Percentiles rank a stretch among this genome's conserved stretches.
These are phyloP conservation scores for Butyriboletus loyo DNA, from an alignment of 768 basidiomycete species.

Conservation along the genomic window DNA sequence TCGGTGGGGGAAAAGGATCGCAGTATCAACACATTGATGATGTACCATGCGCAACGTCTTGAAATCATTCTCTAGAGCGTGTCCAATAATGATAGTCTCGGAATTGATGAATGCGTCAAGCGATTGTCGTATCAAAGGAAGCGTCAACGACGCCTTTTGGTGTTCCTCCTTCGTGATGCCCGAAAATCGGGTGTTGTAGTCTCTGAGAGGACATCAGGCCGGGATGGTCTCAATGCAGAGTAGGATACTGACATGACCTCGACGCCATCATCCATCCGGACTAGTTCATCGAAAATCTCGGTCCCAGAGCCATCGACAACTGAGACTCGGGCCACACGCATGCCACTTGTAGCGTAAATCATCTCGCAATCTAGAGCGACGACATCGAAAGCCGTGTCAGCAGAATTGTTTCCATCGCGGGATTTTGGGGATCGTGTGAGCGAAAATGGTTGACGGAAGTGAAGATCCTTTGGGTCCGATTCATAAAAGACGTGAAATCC, in stretches of 20 bases:
- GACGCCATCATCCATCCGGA: constrained; percentile 78
- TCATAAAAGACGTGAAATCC: constrained; percentile 95
- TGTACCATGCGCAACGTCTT: constrained; percentile 89
- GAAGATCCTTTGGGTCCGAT: constrained; percentile 57
- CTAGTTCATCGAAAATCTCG: constrained; percentile 77
- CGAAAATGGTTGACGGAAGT: constrained; percentile 75
- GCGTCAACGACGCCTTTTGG: constrained; percentile 61
- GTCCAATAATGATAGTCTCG: constrained; percentile 85
- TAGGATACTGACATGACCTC: constrained; percentile 60
- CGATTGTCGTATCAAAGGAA: constrained; percentile 62
- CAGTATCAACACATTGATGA: constrained; percentile 82
- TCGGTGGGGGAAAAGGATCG: constrained; percentile 80
- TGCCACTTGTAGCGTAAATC: constrained; percentile 91
- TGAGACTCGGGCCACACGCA: constrained; percentile 87
- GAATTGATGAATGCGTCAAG: constrained; percentile 71
- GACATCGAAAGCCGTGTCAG: constrained; percentile 58
- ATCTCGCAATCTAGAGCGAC: constrained; percentile 96
- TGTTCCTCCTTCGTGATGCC: constrained; percentile 64
- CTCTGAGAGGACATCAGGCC: constrained; percentile 44
- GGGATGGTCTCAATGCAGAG: background rate
- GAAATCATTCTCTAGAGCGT: constrained; percentile 92
- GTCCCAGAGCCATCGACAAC: constrained; percentile 76
- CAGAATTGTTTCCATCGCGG: background rate
- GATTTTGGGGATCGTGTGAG: constrained; percentile 29
- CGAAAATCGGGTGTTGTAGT: constrained; percentile 90